Percentiles rank a stretch among this genome's conserved stretches.
These are phyloP conservation scores for Geoglossum cookeanum DNA, from an alignment of 2,329 filamentous ascomycete species.

Conservation along the genomic window DNA sequence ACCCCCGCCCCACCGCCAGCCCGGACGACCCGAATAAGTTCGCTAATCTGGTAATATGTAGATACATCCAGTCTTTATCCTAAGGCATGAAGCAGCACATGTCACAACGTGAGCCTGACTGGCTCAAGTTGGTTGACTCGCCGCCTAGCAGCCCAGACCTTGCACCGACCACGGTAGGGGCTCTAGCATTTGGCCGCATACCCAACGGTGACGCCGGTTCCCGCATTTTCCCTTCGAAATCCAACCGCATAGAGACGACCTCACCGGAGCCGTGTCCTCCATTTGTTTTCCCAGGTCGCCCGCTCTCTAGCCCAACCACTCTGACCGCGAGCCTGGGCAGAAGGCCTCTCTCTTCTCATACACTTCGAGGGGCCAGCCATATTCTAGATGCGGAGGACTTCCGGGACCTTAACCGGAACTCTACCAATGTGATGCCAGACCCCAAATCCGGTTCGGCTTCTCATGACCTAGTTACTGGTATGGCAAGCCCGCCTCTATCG, in stretches of 20 bases:
- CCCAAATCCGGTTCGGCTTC: background rate
- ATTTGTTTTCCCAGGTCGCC: constrained; percentile 2
- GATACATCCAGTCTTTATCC: too few relatives aligned
- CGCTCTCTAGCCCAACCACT: background rate
- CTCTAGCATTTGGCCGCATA: background rate
- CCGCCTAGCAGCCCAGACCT: background rate
- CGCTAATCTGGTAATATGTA: background rate
- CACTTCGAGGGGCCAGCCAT: background rate
- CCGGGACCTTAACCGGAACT: background rate
- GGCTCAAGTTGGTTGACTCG: background rate
- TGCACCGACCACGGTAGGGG: background rate
- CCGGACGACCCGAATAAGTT: background rate
- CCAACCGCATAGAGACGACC: background rate
- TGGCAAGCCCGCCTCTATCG: constrained; percentile 1
- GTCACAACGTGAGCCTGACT: background rate
- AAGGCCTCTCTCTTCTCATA: background rate
- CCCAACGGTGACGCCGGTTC: background rate
- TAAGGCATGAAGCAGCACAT: background rate
- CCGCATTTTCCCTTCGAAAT: background rate
- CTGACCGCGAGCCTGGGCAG: background rate
- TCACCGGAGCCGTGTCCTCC: constrained; percentile 3
- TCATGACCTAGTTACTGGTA: background rate
- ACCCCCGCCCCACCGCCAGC: background rate
- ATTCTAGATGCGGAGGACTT: background rate
- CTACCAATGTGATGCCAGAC: background rate